phyloP scores from a whole-genome alignment of 257 asterid genomes.

The Salvia miltiorrhiza region DNA sequence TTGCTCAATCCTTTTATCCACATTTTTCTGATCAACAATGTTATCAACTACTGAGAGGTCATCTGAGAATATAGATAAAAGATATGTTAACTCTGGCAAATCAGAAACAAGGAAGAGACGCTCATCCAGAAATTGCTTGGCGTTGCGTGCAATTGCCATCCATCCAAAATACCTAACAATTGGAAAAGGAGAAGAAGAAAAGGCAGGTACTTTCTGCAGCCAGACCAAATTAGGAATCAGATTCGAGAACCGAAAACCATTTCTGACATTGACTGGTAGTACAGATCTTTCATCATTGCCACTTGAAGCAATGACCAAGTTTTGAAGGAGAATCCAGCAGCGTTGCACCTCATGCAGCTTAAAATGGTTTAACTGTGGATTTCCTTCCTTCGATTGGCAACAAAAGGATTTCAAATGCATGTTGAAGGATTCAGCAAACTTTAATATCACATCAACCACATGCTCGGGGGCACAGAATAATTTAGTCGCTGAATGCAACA shows the following conservation, averaged over 20 bases:
- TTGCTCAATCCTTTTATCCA: slow-evolving; percentile 32
- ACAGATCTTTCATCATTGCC: slow-evolving; percentile 69
- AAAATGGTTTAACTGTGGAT: slow-evolving; percentile 36
- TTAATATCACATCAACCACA: slow-evolving; percentile 77
- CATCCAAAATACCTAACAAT: slow-evolving; percentile 85
- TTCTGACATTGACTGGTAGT: slow-evolving; percentile 41
- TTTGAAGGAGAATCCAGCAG: slow-evolving; percentile 74
- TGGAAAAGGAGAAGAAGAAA: slow-evolving; percentile 75
- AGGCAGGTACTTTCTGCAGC: slow-evolving; percentile 70
- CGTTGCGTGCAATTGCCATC: slow-evolving; percentile 95
- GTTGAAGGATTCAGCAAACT: slow-evolving; percentile 65
- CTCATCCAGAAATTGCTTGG: slow-evolving; percentile 74
- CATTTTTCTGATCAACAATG: slow-evolving; percentile 44
- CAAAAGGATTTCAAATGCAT: slow-evolving; percentile 44
- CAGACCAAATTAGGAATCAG: slow-evolving; percentile 77
- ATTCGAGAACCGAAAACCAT: slow-evolving; percentile 78
- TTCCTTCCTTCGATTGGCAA: slow-evolving; percentile 60
- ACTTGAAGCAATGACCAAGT: slow-evolving; percentile 85
- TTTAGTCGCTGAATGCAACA: slow-evolving; percentile 88
- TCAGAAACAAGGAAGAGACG: slow-evolving; percentile 90
- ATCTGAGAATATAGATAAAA: slow-evolving; percentile 76
- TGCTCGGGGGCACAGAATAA: slow-evolving; percentile 64
- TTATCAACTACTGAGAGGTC: slow-evolving; percentile 70
- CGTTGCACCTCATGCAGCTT: slow-evolving; percentile 71
- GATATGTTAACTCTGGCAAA: slow-evolving; percentile 60